Percentiles rank a stretch among this genome's conserved stretches.
phyloP scores from a whole-genome alignment of 139 green algal genomes.

The Ostreobium quekettii region DNA sequence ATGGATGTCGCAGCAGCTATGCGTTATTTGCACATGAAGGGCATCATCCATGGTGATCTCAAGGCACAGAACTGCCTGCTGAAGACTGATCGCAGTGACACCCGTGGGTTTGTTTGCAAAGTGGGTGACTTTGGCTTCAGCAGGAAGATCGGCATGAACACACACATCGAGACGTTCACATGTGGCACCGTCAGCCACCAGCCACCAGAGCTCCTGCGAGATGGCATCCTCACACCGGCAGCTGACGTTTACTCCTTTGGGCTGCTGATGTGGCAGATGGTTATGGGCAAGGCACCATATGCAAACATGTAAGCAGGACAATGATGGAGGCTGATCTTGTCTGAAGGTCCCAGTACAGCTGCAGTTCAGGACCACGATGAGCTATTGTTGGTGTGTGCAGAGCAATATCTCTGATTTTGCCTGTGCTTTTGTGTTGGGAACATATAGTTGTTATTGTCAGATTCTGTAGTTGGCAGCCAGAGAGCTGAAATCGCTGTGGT shows the following conservation, averaged over 20 bases:
- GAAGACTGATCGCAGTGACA: background rate
- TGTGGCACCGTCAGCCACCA: conserved; percentile 32
- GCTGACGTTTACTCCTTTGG: conserved; percentile 37
- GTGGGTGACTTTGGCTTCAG: conserved; percentile 14
- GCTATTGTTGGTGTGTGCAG: too few species aligned
- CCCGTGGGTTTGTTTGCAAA: conserved; percentile 14
- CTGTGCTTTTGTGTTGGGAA: too few species aligned
- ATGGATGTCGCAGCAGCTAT: conserved; percentile 6
- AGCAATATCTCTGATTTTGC: conserved; percentile 5
- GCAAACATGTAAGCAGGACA: too few species aligned
- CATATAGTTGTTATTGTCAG: too few species aligned
- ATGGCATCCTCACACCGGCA: conserved; percentile 22
- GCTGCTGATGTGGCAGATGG: conserved; percentile 24
- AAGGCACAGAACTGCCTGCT: conserved; percentile 13
- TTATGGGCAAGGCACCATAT: conserved; percentile 4
- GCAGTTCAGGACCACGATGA: too few species aligned
- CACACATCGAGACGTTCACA: conserved; percentile 29
- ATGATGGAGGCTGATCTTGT: too few species aligned
- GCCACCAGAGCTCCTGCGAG: conserved; percentile 30
- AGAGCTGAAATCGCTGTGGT: too few species aligned
- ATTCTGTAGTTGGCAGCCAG: too few species aligned
- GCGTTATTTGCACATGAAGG: background rate
- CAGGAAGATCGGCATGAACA: conserved; percentile 17
- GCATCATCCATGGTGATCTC: conserved; percentile 16
- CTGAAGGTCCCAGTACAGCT: too few species aligned